A percentile compares a stretch with the other conserved stretches of the same genome.
Conservation (phyloP, 176 grass and related monocot species). For the Ananas comosus region DNA sequence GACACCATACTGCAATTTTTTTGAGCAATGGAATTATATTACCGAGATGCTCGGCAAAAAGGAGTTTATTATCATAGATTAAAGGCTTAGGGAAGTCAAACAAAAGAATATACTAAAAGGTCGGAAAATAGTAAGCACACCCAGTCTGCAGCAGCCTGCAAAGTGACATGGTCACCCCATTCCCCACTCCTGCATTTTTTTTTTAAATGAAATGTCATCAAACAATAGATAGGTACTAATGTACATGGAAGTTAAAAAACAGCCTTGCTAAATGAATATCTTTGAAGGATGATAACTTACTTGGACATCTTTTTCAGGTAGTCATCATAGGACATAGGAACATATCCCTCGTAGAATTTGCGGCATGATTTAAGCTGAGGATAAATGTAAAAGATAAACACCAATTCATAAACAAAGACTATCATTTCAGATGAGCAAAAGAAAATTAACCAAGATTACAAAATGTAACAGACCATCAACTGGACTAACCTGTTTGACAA, state of each 20-base stretch:
- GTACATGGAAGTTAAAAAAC: neutral
- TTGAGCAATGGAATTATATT: neutral
- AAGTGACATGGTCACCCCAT: slow-evolving; percentile 95
- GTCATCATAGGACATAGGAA: slow-evolving; percentile 80
- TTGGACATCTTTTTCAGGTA: slow-evolving; percentile 81
- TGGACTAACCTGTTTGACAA: slow-evolving; percentile 63
- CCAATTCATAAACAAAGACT: neutral
- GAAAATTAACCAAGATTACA: neutral
- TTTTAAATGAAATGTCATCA: neutral
- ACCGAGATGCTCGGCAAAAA: neutral
- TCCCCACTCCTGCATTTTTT: slow-evolving; percentile 50
- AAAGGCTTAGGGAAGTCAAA: neutral
- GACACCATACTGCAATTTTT: slow-evolving; percentile 69
- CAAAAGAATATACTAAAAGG: neutral
- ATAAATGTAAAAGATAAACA: slow-evolving; percentile 12
- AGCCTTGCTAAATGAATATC: slow-evolving; percentile 3
- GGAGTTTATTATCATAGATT: neutral
- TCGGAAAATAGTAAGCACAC: slow-evolving; percentile 35
- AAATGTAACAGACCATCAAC: neutral
- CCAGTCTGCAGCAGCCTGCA: slow-evolving; percentile 90
- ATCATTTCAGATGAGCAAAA: neutral
- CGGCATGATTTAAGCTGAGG: slow-evolving; percentile 59
- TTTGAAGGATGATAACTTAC: slow-evolving; percentile 30
- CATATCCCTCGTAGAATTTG: slow-evolving; percentile 73
- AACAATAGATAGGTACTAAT: neutral